Evolutionary conservation across 768 basidiomycete species (phyloP), one percentile per base, ranked within the genome.

Genomic region (Collybia nuda): DNA sequence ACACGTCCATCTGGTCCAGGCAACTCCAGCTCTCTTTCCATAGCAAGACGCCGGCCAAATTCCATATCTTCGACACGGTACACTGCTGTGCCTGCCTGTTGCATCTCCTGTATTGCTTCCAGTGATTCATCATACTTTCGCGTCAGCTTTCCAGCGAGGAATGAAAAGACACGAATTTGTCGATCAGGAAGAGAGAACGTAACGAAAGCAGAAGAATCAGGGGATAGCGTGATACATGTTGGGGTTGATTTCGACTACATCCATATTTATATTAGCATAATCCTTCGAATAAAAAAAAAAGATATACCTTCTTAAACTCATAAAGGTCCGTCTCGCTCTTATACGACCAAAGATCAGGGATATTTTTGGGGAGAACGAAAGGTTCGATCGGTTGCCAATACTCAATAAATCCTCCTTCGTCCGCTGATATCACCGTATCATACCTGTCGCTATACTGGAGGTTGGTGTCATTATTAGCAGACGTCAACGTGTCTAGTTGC

Each of bases 1-100:
- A 81, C 73, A 46, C 73, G 76, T 23, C 86, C 86, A 62, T 90
- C 89, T 3, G 84, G 82, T 11, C 85, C 87, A 32, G 87, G 84
- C 48, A 88, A 71, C 70, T 98, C 94, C 38, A 99, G 69, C 62
- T 98, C 97, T 54, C 90, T 78, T 67, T 99, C 97, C 24, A 86
- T 76, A 3, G 96, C 96, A 54, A 98, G 73, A n/a, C 96, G 80
- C 50, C 96, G 77, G n/a, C 96, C 94, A 62, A 99, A 98, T 67
- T 99, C 97, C 97, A 99, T 99, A 69, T 98, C 94, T 47, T 99
- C 97, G 15, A 98, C 84, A 59, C 84, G 88, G 69, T 88, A 91
- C 17, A 92, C 81, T 0, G 91, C 88, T 3, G 97, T 97, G 1
- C 94, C 96, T 1, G 94, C 95, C 66, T 98, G 97, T 66, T 99